Percentiles rank a stretch among this genome's conserved stretches.
These are phyloP conservation scores for Salix viminalis DNA, from an alignment of 345 rosid species.

Conservation along the genomic window DNA sequence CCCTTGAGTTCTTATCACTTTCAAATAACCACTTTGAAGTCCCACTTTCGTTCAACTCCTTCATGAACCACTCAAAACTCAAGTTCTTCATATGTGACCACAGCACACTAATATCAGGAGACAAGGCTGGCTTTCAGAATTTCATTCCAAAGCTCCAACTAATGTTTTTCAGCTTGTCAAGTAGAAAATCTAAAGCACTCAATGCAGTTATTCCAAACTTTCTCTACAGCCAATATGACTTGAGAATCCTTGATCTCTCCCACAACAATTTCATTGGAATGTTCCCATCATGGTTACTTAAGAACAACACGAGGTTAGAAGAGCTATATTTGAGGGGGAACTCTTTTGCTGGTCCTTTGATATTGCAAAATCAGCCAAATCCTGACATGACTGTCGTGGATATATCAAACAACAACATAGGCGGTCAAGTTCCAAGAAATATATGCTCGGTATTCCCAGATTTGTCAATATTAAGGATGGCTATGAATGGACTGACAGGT, in stretches of 20 bases:
- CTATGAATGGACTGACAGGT: conserved; percentile 11
- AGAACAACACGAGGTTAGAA: conserved; percentile 21
- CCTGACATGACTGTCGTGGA: background rate
- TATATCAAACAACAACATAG: background rate
- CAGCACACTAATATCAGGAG: background rate
- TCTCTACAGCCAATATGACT: conserved; percentile 2
- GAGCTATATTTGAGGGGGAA: background rate
- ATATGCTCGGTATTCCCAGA: conserved; percentile 7
- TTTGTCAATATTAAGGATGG: background rate
- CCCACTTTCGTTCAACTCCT: background rate
- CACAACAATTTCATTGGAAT: background rate
- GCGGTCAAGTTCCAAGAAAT: conserved; percentile 5
- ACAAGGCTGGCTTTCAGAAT: background rate
- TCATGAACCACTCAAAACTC: conserved; percentile 19
- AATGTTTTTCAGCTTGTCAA: background rate
- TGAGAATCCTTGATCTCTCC: conserved; percentile 8
- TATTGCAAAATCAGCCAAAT: background rate
- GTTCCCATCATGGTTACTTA: conserved; percentile 26
- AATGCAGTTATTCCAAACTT: conserved; percentile 1
- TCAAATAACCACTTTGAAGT: background rate
- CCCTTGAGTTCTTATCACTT: background rate
- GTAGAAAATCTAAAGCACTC: background rate
- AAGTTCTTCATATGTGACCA: background rate
- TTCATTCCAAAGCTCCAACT: conserved; percentile 1
- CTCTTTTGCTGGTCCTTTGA: conserved; percentile 5